Conservation (phyloP, 306 rosid species). For the Cicer yamashitae region DNA sequence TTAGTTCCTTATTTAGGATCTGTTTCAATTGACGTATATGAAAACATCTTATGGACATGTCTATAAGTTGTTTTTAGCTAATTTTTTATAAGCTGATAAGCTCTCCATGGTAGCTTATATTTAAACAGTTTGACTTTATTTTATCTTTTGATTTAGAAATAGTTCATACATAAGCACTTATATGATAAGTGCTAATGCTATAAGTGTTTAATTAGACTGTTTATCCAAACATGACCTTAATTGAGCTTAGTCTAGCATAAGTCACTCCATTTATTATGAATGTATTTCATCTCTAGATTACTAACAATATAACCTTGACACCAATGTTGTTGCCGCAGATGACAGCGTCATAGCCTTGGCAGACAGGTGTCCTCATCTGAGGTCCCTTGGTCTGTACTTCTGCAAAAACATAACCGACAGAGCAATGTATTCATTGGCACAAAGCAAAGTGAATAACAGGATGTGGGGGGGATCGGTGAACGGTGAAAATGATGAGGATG, state of each 20-base stretch:
- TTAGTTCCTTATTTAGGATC: not conserved
- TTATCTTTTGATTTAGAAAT: too few species aligned
- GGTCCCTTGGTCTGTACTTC: constrained; percentile 86
- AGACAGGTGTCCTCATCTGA: constrained; percentile 66
- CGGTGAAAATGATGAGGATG: constrained; percentile 67
- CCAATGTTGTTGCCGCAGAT: constrained; percentile 59
- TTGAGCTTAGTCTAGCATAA: constrained; percentile 12
- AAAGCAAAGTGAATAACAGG: constrained; percentile 69
- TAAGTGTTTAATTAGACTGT: too few species aligned
- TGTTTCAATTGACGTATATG: too few species aligned
- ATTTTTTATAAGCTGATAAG: too few species aligned
- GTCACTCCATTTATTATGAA: too few species aligned
- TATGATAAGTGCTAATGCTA: too few species aligned
- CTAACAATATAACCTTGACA: not conserved
- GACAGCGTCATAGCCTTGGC: constrained; percentile 93
- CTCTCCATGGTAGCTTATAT: too few species aligned
- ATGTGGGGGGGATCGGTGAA: constrained; percentile 68
- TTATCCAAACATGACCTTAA: not conserved
- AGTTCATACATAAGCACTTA: too few species aligned
- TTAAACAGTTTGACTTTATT: too few species aligned
- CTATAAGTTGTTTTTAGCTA: too few species aligned
- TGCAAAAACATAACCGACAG: constrained; percentile 93
- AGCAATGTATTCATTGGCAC: constrained; percentile 94
- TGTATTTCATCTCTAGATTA: not conserved
- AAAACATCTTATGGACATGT: too few species aligned